phyloP scores from a whole-genome alignment of 1,284 basidiomycete species.

The Porodaedalea pini region DNA sequence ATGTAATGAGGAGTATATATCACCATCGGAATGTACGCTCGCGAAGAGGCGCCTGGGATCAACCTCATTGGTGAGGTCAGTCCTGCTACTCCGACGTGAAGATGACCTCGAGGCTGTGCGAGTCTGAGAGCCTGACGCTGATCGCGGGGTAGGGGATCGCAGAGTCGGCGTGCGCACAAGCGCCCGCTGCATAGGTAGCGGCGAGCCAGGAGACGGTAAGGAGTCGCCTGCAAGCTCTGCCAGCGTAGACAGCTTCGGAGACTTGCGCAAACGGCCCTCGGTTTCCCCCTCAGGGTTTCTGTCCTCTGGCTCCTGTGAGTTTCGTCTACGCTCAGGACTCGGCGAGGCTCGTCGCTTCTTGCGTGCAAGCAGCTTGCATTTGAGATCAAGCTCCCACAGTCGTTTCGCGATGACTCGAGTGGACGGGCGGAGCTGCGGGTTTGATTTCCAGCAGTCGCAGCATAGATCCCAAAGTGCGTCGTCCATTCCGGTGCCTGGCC shows the following conservation, averaged over 20 bases:
- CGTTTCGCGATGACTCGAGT: constrained; percentile 13
- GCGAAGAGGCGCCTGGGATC: constrained; percentile 9
- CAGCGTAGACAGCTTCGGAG: constrained; percentile 11
- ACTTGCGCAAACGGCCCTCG: constrained; percentile 16
- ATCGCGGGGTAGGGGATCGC: not conserved
- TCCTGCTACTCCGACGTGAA: constrained; percentile 1
- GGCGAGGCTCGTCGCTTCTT: constrained; percentile 1
- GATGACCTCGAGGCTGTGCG: not conserved
- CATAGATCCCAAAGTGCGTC: constrained; percentile 17
- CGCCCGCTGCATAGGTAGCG: not conserved
- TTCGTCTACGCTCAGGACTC: not conserved
- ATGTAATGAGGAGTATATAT: constrained; percentile 1
- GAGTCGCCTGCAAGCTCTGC: constrained; percentile 9
- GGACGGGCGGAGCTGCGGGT: constrained; percentile 13
- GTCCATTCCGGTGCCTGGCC: not conserved
- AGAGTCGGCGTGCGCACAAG: constrained; percentile 6
- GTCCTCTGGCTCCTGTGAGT: not conserved
- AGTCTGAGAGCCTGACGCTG: not conserved
- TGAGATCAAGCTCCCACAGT: constrained; percentile 18
- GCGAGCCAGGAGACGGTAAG: constrained; percentile 6
- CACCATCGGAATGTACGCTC: constrained; percentile 7
- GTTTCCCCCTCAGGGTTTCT: not conserved
- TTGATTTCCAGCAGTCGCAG: constrained; percentile 10
- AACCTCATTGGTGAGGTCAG: constrained; percentile 4
- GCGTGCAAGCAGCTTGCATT: not conserved